phyloP scores from a whole-genome alignment of 306 rosid genomes.

The Ochetophila trinervis region DNA sequence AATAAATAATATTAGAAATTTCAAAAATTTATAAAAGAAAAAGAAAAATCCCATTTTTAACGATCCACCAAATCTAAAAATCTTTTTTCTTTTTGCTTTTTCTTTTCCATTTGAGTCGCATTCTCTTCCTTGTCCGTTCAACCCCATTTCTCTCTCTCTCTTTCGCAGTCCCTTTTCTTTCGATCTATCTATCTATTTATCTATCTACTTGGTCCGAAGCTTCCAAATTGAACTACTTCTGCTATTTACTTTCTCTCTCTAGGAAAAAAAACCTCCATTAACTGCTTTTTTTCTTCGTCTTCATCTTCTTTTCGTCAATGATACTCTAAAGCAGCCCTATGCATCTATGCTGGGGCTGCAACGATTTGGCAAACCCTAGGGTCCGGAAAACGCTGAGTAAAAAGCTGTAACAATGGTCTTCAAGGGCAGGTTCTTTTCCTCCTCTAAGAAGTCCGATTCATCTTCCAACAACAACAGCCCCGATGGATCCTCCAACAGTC shows the following conservation, averaged over 20 bases:
- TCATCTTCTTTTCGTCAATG: constrained; percentile 30
- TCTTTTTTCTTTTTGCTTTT: no score
- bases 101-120: not conserved
- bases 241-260: constrained; percentile 1
- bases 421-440: constrained; percentile 91
- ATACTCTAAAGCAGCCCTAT: constrained; percentile 30
- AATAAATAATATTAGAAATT: no score
- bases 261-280: not conserved
- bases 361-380: constrained; percentile 9
- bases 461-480: constrained; percentile 67
- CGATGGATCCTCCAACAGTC: constrained; percentile 67
- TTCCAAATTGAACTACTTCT: not conserved
- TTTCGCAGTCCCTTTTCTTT: not conserved
- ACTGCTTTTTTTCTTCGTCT: not conserved
- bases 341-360: constrained; percentile 44
- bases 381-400: not conserved
- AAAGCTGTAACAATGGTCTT: constrained; percentile 62
- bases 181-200: constrained; percentile 8
- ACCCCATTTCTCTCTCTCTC: not conserved
- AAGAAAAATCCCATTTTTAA: no score
- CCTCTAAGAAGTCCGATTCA: constrained; percentile 78
- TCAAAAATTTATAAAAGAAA: no score
- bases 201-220: not conserved
- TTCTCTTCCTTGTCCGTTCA: not conserved
- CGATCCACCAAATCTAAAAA: not conserved